phyloP scores from a whole-genome alignment of 2,329 filamentous ascomycete species.

The Ustulina deusta region DNA sequence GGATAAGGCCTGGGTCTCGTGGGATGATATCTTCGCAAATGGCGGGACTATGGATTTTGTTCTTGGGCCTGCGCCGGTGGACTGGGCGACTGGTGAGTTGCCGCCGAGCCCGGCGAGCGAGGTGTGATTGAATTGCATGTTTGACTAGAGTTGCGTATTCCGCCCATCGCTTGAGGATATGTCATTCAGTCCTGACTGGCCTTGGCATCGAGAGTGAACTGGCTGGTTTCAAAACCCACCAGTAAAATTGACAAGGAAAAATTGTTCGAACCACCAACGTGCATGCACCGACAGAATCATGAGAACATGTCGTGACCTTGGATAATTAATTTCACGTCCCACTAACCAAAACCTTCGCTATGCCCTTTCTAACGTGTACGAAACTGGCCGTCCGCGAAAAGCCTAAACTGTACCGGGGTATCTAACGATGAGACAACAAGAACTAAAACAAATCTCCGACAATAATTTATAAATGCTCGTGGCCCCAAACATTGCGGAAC shows the following conservation, averaged over 20 bases:
- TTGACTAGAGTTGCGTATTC: background rate
- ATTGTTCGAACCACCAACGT: background rate
- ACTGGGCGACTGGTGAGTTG: slow-evolving; percentile 70
- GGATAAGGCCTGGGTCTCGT: slow-evolving; percentile 73
- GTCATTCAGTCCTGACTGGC: background rate
- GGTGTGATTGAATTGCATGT: slow-evolving; percentile 2
- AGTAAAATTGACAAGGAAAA: background rate
- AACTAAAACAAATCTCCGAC: slow-evolving; percentile 30
- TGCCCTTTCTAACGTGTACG: slow-evolving; percentile 28
- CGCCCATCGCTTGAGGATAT: no score
- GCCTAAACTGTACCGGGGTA: slow-evolving; percentile 40
- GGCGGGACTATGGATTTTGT: slow-evolving; percentile 74
- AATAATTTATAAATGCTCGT: slow-evolving; percentile 42
- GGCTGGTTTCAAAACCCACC: background rate
- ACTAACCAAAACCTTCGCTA: slow-evolving; percentile 35
- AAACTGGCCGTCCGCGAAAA: slow-evolving; percentile 31
- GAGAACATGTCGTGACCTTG: slow-evolving; percentile 2
- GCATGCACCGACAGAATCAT: background rate
- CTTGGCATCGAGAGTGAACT: no score
- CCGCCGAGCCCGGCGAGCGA: slow-evolving; percentile 69
- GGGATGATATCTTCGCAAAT: slow-evolving; percentile 73
- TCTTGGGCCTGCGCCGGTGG: slow-evolving; percentile 63
- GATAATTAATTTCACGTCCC: slow-evolving; percentile 22
- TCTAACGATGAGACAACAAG: slow-evolving; percentile 42
- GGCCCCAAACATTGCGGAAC: slow-evolving; percentile 49